These are phyloP conservation scores for Dentipellis fragilis DNA, from an alignment of 768 basidiomycete genomes.

Conservation along the genomic window DNA sequence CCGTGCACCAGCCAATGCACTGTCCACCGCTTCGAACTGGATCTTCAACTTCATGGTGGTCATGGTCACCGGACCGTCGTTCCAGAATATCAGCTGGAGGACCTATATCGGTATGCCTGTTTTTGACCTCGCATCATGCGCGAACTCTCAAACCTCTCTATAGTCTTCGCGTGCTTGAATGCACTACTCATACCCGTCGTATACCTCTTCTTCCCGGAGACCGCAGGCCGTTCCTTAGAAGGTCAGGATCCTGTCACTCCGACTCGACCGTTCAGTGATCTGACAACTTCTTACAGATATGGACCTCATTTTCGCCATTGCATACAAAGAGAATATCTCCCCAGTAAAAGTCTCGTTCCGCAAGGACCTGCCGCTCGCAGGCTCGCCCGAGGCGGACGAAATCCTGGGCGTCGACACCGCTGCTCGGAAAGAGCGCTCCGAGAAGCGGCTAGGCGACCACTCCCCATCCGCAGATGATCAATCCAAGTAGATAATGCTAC, in stretches of 20 bases:
- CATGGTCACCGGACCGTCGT: conserved; percentile 52
- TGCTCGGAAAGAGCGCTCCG: neutral
- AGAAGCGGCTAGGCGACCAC: neutral
- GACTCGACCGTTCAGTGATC: neutral
- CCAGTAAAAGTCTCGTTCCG: conserved; percentile 24
- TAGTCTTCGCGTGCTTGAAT: conserved; percentile 47
- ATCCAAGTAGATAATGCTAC: too few species aligned
- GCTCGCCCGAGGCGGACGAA: conserved; percentile 25
- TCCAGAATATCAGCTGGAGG: conserved; percentile 46
- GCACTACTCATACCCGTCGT: conserved; percentile 47
- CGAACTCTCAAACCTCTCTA: neutral
- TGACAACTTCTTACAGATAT: conserved; percentile 16
- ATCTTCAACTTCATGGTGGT: conserved; percentile 52
- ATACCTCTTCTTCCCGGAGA: conserved; percentile 55
- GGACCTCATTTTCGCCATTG: conserved; percentile 26
- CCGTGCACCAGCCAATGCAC: conserved; percentile 54
- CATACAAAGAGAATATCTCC: conserved; percentile 23
- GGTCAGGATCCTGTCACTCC: conserved; percentile 19
- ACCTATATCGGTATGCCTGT: conserved; percentile 42
- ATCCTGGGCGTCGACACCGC: conserved; percentile 19
- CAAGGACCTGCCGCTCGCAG: conserved; percentile 23
- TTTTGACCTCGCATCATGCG: too few species aligned
- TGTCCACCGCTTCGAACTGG: conserved; percentile 45
- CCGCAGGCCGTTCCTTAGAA: conserved; percentile 48
- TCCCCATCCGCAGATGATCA: neutral